A percentile compares a stretch with the other conserved stretches of the same genome.
Conservation (phyloP, 768 basidiomycete genomes). For the Boletus rubropictus region DNA sequence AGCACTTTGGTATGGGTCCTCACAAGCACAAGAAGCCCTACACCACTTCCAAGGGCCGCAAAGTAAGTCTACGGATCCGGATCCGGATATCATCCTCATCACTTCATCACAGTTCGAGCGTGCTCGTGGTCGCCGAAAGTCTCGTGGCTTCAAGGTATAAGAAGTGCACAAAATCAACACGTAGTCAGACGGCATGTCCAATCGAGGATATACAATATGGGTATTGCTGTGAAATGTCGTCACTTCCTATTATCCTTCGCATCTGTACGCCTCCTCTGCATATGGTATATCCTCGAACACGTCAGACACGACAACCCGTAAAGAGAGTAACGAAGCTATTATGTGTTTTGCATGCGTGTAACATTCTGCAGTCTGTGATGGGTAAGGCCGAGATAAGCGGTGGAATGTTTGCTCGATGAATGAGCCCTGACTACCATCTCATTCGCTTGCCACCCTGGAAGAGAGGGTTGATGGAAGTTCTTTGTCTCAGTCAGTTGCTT, state of each 20-base stretch:
- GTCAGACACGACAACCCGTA: not conserved
- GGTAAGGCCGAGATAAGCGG: not conserved
- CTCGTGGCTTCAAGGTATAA: constrained; percentile 95
- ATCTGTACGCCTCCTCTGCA: constrained; percentile 23
- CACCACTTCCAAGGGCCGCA: constrained; percentile 93
- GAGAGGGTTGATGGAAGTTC: not conserved
- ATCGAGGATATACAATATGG: constrained; percentile 32
- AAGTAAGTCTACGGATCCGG: constrained; percentile 40
- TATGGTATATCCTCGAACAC: constrained; percentile 17
- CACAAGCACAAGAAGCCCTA: constrained; percentile 99
- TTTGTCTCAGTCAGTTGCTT: not conserved
- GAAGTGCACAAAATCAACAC: constrained; percentile 31
- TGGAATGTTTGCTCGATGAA: not conserved
- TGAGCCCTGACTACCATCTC: constrained; percentile 4
- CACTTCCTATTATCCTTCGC: constrained; percentile 16
- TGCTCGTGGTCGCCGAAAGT: constrained; percentile 98
- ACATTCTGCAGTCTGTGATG: not conserved
- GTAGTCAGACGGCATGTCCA: constrained; percentile 24
- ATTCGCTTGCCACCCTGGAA: constrained; percentile 21
- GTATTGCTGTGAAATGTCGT: constrained; percentile 21
- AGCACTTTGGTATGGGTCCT: constrained; percentile 98
- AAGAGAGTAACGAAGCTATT: not conserved
- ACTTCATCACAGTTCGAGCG: constrained; percentile 71
- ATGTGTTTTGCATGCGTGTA: not conserved
- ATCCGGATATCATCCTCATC: not conserved